Percentiles rank a stretch among this genome's conserved stretches.
Conservation (phyloP, 768 basidiomycete genomes). For the Panaeolus cyanescens region DNA sequence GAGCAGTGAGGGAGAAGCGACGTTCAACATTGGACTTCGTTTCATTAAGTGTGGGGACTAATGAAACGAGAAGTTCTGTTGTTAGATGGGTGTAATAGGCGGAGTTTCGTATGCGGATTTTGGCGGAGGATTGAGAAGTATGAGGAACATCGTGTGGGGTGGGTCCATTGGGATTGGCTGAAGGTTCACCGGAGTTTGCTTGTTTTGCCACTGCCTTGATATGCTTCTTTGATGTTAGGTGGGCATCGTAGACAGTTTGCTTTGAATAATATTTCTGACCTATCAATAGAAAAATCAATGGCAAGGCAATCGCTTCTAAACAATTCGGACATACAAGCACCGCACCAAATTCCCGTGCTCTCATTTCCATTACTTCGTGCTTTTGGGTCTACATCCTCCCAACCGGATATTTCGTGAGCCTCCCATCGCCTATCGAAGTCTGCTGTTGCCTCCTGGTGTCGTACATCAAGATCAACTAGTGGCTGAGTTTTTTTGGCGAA, state of each 20-base stretch:
- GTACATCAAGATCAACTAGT: constrained; percentile 71
- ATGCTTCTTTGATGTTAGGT: constrained; percentile 95
- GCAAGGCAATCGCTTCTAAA: constrained; percentile 8
- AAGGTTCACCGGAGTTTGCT: constrained; percentile 46
- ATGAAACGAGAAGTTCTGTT: constrained; percentile 62
- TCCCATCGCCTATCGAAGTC: constrained; percentile 87
- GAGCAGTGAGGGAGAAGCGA: constrained; percentile 93
- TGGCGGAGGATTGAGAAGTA: constrained; percentile 37
- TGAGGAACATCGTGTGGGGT: constrained; percentile 25
- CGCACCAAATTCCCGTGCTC: constrained; percentile 84
- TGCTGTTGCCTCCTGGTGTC: constrained; percentile 60
- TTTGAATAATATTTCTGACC: constrained; percentile 96
- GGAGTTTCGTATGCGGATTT: constrained; percentile 58
- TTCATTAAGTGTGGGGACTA: constrained; percentile 74
- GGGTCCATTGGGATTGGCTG: constrained; percentile 61
- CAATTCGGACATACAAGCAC: constrained; percentile 68
- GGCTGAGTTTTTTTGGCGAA: constrained; percentile 88
- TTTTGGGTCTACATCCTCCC: constrained; percentile 63
- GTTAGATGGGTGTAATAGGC: constrained; percentile 75
- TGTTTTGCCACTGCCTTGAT: constrained; percentile 86
- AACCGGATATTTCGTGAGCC: constrained; percentile 69
- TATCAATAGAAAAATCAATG: constrained; percentile 28
- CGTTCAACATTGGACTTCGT: constrained; percentile 97
- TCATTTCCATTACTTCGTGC: constrained; percentile 44
- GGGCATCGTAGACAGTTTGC: constrained; percentile 97